Evolutionary conservation across 208 protist species (phyloP).

Genomic region (Acanthamoeba healyi): DNA sequence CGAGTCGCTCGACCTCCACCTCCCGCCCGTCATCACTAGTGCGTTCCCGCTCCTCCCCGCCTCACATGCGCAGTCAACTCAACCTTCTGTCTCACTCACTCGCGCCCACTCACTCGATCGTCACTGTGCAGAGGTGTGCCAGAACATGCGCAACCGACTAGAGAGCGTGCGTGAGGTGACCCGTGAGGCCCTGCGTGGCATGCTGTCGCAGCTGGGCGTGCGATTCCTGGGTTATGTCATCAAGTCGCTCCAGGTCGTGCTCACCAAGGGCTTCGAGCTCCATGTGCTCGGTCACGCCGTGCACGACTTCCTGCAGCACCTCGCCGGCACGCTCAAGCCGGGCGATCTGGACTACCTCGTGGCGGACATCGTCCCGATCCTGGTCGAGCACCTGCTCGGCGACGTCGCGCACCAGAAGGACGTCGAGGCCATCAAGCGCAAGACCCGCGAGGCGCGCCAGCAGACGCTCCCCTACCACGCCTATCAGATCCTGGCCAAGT

Average conservation of each 20-base stretch:
- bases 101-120: neutral
- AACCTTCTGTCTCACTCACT: neutral
- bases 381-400: slow-evolving; percentile 63
- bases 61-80: too few relatives aligned
- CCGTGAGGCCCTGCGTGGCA: slow-evolving; percentile 55
- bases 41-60: neutral
- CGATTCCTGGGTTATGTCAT: slow-evolving; percentile 39
- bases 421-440: slow-evolving; percentile 62
- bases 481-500: slow-evolving; percentile 50
- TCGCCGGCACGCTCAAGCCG: neutral
- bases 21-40: slow-evolving; percentile 64
- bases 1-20: slow-evolving; percentile 21
- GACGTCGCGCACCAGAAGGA: slow-evolving; percentile 67
- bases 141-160: slow-evolving; percentile 65
- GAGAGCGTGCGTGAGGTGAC: slow-evolving; percentile 63
- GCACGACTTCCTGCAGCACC: slow-evolving; percentile 56
- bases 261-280: slow-evolving; percentile 70
- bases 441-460: slow-evolving; percentile 60
- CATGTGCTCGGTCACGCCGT: slow-evolving; percentile 64
- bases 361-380: slow-evolving; percentile 7
- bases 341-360: slow-evolving; percentile 44
- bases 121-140: slow-evolving; percentile 65
- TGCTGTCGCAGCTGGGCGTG: slow-evolving; percentile 26
- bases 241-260: slow-evolving; percentile 33
- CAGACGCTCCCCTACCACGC: slow-evolving; percentile 41